phyloP scores from a whole-genome alignment of 108 stramenopile genomes.

The Seminavis robusta region DNA sequence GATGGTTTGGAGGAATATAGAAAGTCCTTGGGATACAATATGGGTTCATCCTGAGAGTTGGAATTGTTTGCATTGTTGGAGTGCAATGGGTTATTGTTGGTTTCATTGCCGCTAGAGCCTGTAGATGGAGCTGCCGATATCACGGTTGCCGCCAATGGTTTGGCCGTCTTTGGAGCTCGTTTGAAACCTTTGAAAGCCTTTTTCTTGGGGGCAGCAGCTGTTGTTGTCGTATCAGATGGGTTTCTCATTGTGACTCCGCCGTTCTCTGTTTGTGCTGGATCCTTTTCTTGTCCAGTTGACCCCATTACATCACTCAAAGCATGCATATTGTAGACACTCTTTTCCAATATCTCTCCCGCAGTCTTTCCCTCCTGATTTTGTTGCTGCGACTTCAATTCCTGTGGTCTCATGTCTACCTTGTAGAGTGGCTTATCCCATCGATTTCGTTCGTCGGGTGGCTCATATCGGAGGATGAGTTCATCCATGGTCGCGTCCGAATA shows the following conservation, averaged over 20 bases:
- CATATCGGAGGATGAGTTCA: constrained; percentile 74
- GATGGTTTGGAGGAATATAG: constrained; percentile 1
- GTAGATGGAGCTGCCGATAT: too few species aligned
- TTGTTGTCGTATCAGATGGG: background rate
- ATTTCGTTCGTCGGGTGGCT: constrained; percentile 84
- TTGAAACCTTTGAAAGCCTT: too few species aligned
- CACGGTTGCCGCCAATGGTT: too few species aligned
- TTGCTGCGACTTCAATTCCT: background rate
- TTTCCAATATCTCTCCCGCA: constrained; percentile 20
- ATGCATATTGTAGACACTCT: constrained; percentile 68
- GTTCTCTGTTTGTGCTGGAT: too few species aligned
- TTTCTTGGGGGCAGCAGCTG: too few species aligned
- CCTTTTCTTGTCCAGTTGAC: constrained; percentile 1
- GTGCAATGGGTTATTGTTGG: too few species aligned
- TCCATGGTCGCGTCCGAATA: constrained; percentile 50
- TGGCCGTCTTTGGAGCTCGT: too few species aligned
- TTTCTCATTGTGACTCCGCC: background rate
- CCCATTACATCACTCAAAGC: constrained; percentile 35
- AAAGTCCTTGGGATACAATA: too few species aligned
- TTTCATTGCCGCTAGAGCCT: too few species aligned
- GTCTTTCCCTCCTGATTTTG: constrained; percentile 11
- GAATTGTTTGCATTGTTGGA: too few species aligned
- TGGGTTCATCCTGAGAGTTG: too few species aligned
- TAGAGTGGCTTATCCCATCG: constrained; percentile 88
- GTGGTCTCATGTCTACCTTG: constrained; percentile 47